phyloP scores from a whole-genome alignment of 768 basidiomycete species.

The Boletus speciosus region DNA sequence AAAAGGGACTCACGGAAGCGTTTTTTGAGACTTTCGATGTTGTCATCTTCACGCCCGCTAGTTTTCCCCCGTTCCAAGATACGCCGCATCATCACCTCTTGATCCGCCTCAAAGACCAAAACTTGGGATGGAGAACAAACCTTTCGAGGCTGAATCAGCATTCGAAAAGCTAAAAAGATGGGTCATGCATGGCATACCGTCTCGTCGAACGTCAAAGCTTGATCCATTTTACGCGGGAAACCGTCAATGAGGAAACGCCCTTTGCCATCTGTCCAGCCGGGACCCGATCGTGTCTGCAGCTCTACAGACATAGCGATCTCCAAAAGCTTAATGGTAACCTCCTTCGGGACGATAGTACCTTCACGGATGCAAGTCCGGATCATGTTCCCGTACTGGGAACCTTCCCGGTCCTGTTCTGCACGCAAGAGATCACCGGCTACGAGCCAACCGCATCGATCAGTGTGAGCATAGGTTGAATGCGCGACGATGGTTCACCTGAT shows the following conservation, averaged over 20 bases:
- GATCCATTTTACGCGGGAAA: conserved; percentile 98
- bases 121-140: conserved; percentile 79
- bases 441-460: conserved; percentile 2
- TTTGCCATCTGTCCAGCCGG: conserved; percentile 64
- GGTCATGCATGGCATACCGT: conserved; percentile 47
- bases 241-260: conserved; percentile 96
- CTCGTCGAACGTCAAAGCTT: conserved; percentile 87
- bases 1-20: conserved; percentile 64
- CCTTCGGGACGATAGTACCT: conserved; percentile 93
- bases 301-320: conserved; percentile 84
- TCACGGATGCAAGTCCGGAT: conserved; percentile 88
- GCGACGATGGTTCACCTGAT: conserved; percentile 56
- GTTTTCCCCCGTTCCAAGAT: conserved; percentile 90
- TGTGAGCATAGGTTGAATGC: conserved; percentile 4
- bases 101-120: conserved; percentile 82
- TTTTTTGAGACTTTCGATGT: conserved; percentile 88
- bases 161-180: neutral
- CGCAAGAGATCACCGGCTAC: conserved; percentile 96
- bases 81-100: conserved; percentile 83
- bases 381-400: conserved; percentile 76
- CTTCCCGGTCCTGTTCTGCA: conserved; percentile 85
- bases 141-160: conserved; percentile 34
- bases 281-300: conserved; percentile 42
- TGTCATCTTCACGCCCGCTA: conserved; percentile 94
- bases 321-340: conserved; percentile 93